Conservation (phyloP, 2,329 filamentous ascomycete genomes). For the Biscogniauxia mediterranea region DNA sequence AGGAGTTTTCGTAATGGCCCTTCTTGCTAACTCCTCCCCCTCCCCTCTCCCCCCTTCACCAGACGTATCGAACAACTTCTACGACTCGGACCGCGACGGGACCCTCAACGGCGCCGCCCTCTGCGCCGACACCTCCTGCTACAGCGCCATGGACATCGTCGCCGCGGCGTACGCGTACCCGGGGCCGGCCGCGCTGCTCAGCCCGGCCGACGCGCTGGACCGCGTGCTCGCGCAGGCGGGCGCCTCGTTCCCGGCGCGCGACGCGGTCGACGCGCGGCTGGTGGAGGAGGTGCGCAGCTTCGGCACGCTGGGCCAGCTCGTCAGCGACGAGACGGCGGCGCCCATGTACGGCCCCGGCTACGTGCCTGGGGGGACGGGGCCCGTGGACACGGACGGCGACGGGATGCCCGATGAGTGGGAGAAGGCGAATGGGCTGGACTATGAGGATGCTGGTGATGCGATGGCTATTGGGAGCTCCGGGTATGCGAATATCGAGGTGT, state of each 20-base stretch:
- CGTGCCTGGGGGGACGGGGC: slow-evolving; percentile 37
- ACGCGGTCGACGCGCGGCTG: slow-evolving; percentile 42
- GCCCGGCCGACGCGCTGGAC: slow-evolving; percentile 39
- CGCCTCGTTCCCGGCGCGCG: slow-evolving; percentile 40
- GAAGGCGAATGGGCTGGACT: slow-evolving; percentile 40
- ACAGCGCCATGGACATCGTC: slow-evolving; percentile 46
- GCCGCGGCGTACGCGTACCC: slow-evolving; percentile 42
- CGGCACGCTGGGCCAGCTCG: slow-evolving; percentile 43
- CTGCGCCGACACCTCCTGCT: slow-evolving; percentile 41
- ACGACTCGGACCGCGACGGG: slow-evolving; percentile 50
- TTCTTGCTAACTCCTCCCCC: neutral
- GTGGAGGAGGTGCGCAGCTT: slow-evolving; percentile 44
- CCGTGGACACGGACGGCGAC: slow-evolving; percentile 46
- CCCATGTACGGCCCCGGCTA: slow-evolving; percentile 39
- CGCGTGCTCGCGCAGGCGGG: slow-evolving; percentile 41
- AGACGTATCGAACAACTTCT: slow-evolving; percentile 51
- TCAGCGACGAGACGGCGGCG: slow-evolving; percentile 43
- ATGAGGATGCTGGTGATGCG: slow-evolving; percentile 38
- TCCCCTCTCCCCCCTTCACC: neutral
- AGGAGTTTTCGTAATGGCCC: neutral
- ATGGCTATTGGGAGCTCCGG: slow-evolving; percentile 42
- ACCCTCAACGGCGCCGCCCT: slow-evolving; percentile 46
- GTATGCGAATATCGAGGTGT: slow-evolving; percentile 48
- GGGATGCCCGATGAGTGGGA: slow-evolving; percentile 51
- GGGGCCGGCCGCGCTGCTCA: slow-evolving; percentile 38